Evolutionary conservation across 192 early-diverging fungal genomes (phyloP).

Genomic region (Geranomyces michiganensis): DNA sequence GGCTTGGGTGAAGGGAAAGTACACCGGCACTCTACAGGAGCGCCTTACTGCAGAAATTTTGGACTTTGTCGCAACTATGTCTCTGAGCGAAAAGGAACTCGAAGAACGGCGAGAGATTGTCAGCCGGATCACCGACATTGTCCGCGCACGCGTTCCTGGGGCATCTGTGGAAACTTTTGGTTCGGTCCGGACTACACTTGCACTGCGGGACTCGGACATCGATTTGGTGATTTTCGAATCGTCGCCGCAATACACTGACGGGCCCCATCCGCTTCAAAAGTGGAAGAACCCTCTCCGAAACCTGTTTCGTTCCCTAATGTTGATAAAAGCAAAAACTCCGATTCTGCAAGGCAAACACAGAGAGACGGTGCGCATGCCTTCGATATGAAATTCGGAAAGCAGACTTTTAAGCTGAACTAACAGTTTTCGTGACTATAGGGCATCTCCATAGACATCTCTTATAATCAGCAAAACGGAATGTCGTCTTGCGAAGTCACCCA

Average conservation of each 20-base stretch:
- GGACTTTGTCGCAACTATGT: constrained; percentile 21
- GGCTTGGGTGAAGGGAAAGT: constrained; percentile 4
- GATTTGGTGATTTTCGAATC: constrained; percentile 27
- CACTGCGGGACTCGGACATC: constrained; percentile 16
- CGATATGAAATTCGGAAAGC: not conserved
- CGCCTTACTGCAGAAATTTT: constrained; percentile 26
- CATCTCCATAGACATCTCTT: constrained; percentile 22
- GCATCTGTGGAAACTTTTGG: constrained; percentile 17
- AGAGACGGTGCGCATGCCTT: not conserved
- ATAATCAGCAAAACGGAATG: not conserved
- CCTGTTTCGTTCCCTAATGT: not conserved
- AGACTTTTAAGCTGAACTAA: constrained; percentile 5
- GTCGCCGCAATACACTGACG: not conserved
- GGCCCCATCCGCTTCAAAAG: not conserved
- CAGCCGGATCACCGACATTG: not conserved
- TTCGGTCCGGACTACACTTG: constrained; percentile 8
- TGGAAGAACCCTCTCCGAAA: not conserved
- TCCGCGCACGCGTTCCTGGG: not conserved
- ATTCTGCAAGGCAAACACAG: constrained; percentile 4
- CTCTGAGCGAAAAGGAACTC: constrained; percentile 5
- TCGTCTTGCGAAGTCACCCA: not conserved
- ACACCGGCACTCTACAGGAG: constrained; percentile 22
- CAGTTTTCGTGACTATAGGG: constrained; percentile 7
- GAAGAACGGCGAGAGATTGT: not conserved
- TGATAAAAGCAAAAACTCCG: not conserved